Base-by-base conservation (phyloP, 345 rosid species). In the Draba incana region DNA sequence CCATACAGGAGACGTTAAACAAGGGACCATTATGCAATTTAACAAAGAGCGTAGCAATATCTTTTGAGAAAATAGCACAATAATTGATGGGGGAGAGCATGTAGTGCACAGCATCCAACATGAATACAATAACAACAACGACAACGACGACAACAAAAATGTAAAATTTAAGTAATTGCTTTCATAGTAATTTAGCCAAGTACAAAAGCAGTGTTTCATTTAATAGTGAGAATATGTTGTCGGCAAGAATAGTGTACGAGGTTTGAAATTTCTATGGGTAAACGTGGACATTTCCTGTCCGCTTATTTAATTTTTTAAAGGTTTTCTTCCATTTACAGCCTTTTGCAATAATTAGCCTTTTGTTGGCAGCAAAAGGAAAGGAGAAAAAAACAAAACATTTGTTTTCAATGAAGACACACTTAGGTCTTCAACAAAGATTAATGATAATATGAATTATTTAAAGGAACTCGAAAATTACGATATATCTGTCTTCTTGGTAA, bases 171-270 rank as follows among this genome's bases (percentile, higher is more conserved):
- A 60, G 72, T 51, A 59, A 69, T 14, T 12, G 6, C 37, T 45
- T 30, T 57, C 50, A 72, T 31, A 50, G 64, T 65, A 59, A 52
- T 59, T 44, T 52, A 59, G 49, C 20, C 3, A 71, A 78, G 70
- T 83, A 71, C 81, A 74, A 66, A 59, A 61, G 27, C 49, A 44
- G 64, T 62, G 61, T 44, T 64, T 25, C 63, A 57, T 24, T 58
- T 48, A 57, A 31, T 55, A 69, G 78, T 27, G 74, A 48, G 81
- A 75, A 78, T 37, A 59, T 75, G 15, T 49, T 82, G 90, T 89
- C 89, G 92, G 91, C 89, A 84, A 78, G 69, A 68, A 64, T 59
- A 74, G 76, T 56, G 93, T 90, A 87, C 97, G 97, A 90, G 96
- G 96, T 87, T 87, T 52, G 55, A 58, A 35, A 57, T 74, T 28